Base-by-base conservation (phyloP, 768 basidiomycete genomes). In the Lentinula raphanica region DNA sequence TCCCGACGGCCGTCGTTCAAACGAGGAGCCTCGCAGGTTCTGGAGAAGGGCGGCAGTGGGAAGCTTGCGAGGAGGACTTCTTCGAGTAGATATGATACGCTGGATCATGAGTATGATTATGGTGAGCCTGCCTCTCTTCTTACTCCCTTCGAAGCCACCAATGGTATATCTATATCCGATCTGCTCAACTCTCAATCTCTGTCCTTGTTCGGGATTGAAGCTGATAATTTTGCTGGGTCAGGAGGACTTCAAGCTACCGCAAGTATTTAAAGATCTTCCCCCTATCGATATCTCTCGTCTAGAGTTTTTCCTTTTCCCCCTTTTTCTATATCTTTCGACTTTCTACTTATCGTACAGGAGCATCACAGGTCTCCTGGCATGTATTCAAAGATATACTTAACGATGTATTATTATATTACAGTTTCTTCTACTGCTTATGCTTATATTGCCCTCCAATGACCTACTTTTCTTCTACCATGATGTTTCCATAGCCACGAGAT, bases 21-120 rank as follows among this genome's bases (percentile, higher is more conserved):
- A 74, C 75, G 89, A 45, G 67, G 88, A 36, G 83, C 89, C 1
- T 87, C 86, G 48, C 86, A 88, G 71, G 86, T 86, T 9, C 70
- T 91, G n/a, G 88, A 78, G 1, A 85, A 53, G 25, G 36, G 51
- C 27, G 51, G 51, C 23, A 53, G 36, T 53, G 51, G 51, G 6
- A 53, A 53, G 38, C 36, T 53, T 8, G 51, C 51, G 13, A 53
- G 51, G 28, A 32, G 51, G 23, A 17, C 51, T 11, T 53, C 51
- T 25, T 32, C 29, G 4, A 32, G n/a, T 21, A 44, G 42, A 44
- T 44, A 44, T 23, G 29, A 48, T 31, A 15, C 27, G 12, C 12
- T 48, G 19, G 46, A 48, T 7, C 46, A 48, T 9, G 46, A 48
- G 46, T 48, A 28, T 11, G 46, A 48, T 9, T 27, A 27, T 48